A percentile compares a stretch with the other conserved stretches of the same genome.
Conservation (phyloP, 2,329 filamentous ascomycete genomes). For the Zymoseptoria passerinii region DNA sequence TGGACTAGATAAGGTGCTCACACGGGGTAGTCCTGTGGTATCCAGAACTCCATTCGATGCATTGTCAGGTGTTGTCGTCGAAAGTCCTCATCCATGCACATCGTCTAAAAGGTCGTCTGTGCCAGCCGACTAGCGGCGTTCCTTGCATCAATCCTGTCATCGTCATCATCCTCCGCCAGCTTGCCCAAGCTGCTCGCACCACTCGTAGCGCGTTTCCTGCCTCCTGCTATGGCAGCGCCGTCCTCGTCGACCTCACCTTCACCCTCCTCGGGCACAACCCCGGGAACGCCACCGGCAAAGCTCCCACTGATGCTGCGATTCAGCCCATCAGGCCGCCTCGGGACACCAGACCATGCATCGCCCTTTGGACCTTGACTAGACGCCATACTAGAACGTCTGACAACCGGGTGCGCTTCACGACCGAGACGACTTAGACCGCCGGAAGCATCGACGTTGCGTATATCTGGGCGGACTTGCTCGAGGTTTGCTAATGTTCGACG, state of each 20-base stretch:
- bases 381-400: constrained; percentile 69
- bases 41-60: not conserved
- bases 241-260: constrained; percentile 35
- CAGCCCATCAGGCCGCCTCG: constrained; percentile 69
- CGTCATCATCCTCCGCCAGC: constrained; percentile 64
- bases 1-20: not conserved
- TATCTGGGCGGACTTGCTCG: constrained; percentile 88
- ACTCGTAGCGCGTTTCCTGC: constrained; percentile 41
- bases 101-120: constrained; percentile 72
- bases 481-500: constrained; percentile 82
- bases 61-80: not conserved
- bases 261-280: constrained; percentile 48
- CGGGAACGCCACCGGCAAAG: constrained; percentile 45
- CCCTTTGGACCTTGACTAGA: constrained; percentile 92
- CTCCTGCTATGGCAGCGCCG: constrained; percentile 39
- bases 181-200: constrained; percentile 49
- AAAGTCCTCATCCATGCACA: not conserved
- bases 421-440: constrained; percentile 85
- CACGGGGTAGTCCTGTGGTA: not conserved
- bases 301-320: constrained; percentile 69
- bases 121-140: constrained; percentile 92
- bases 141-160: constrained; percentile 87
- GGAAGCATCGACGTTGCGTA: constrained; percentile 82
- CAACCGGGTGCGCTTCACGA: constrained; percentile 72
- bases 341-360: constrained; percentile 96